phyloP scores from a whole-genome alignment of 2,329 filamentous ascomycete genomes.

The Cadophora gregata region DNA sequence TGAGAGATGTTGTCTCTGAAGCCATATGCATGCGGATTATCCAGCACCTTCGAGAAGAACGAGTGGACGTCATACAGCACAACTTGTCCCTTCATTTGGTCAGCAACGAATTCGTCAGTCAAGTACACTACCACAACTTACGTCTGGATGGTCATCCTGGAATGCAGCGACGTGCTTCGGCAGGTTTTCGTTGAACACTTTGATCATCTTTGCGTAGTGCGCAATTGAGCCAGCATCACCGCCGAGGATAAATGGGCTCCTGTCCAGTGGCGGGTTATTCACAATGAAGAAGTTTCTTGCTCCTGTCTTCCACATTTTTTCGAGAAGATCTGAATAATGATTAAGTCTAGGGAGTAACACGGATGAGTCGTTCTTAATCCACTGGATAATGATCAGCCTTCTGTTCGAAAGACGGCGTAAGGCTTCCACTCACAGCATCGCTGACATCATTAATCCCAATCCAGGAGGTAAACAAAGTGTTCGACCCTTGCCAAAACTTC shows the following conservation, averaged over 20 bases:
- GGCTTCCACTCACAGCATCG: neutral
- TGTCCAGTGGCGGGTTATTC: slow-evolving; percentile 21
- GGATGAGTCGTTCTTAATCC: neutral
- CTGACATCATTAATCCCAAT: slow-evolving; percentile 58
- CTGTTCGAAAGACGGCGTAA: too few relatives aligned
- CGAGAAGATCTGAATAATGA: slow-evolving; percentile 8
- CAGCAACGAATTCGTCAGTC: neutral
- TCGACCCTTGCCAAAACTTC: slow-evolving; percentile 44
- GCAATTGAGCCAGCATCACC: slow-evolving; percentile 10
- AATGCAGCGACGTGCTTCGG: slow-evolving; percentile 9
- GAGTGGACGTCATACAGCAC: slow-evolving; percentile 21
- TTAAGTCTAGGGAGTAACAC: slow-evolving; percentile 4
- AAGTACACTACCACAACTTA: neutral
- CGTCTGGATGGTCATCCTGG: slow-evolving; percentile 19
- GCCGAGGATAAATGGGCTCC: slow-evolving; percentile 18
- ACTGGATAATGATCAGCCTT: neutral
- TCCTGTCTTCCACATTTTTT: slow-evolving; percentile 23
- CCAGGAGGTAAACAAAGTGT: slow-evolving; percentile 54
- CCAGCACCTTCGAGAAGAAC: slow-evolving; percentile 21
- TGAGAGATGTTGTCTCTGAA: slow-evolving; percentile 16
- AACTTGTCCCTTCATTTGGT: slow-evolving; percentile 10
- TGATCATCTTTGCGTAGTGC: slow-evolving; percentile 7
- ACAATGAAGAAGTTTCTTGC: slow-evolving; percentile 22
- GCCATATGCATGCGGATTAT: slow-evolving; percentile 17
- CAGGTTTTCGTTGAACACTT: slow-evolving; percentile 23